Evolutionary conservation across 2,329 filamentous ascomycete species (phyloP).

Genomic region (Biscogniauxia marginata): DNA sequence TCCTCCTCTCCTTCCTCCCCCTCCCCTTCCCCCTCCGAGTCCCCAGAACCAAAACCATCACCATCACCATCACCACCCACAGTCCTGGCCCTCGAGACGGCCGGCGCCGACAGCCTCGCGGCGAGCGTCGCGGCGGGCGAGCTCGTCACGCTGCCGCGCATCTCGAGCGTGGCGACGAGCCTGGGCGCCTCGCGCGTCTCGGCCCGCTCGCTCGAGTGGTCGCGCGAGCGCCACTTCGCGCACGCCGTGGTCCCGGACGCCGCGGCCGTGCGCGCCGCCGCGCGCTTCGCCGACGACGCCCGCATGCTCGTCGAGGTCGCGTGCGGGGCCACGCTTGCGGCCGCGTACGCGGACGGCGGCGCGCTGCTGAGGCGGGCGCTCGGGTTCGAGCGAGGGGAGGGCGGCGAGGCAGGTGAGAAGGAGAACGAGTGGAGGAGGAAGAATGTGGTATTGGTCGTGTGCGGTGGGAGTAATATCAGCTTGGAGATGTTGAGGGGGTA

Average conservation of each 20-base stretch:
- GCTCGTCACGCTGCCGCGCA: constrained; percentile 56
- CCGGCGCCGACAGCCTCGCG: constrained; percentile 69
- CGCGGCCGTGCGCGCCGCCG: constrained; percentile 76
- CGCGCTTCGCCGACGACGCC: constrained; percentile 78
- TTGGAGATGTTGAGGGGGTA: constrained; percentile 61
- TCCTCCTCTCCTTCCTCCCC: too few relatives aligned
- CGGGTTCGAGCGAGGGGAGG: constrained; percentile 60
- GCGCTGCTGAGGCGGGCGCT: constrained; percentile 60
- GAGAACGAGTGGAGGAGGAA: constrained; percentile 61
- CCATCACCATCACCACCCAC: too few relatives aligned
- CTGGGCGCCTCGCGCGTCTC: constrained; percentile 49
- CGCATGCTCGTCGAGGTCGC: constrained; percentile 78
- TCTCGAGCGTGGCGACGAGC: constrained; percentile 51
- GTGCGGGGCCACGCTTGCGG: constrained; percentile 77
- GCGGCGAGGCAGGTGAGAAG: constrained; percentile 47
- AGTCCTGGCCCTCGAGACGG: constrained; percentile 53
- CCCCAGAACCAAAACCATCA: too few relatives aligned
- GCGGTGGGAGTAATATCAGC: constrained; percentile 71
- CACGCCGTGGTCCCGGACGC: constrained; percentile 66
- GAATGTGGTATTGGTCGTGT: constrained; percentile 81
- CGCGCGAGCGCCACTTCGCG: background rate
- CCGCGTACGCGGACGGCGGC: constrained; percentile 56
- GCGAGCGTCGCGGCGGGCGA: constrained; percentile 65
- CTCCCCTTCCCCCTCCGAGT: too few relatives aligned
- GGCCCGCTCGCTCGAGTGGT: background rate